Percentiles rank a stretch among this genome's conserved stretches.
These are phyloP conservation scores for Cryptosporidium ryanae DNA, from an alignment of 169 alveolate genomes.

Conservation along the genomic window DNA sequence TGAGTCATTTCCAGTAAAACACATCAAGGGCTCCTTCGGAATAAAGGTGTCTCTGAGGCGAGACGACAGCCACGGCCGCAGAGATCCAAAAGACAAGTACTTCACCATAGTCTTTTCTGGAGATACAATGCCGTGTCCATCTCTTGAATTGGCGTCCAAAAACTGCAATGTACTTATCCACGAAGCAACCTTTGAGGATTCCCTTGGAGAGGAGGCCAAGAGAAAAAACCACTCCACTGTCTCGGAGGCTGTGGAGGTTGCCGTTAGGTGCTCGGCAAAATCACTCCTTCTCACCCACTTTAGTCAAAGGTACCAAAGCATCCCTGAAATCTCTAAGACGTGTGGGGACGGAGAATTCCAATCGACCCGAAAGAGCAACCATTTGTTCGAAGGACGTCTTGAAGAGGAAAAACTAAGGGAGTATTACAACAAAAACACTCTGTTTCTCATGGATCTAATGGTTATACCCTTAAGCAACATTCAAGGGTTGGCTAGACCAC, in stretches of 20 bases:
- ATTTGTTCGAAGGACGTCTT: no score
- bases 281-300: slow-evolving; percentile 89
- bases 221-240: slow-evolving; percentile 84
- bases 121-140: slow-evolving; percentile 91
- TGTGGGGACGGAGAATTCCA: no score
- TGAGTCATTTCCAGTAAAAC: slow-evolving; percentile 73
- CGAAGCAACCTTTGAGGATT: slow-evolving; percentile 91
- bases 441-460: slow-evolving; percentile 47
- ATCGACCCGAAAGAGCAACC: no score
- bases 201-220: slow-evolving; percentile 83
- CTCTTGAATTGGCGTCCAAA: slow-evolving; percentile 83
- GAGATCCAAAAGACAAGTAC: neutral
- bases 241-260: slow-evolving; percentile 83
- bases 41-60: slow-evolving; percentile 85
- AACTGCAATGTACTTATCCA: slow-evolving; percentile 89
- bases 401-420: neutral
- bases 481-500: neutral
- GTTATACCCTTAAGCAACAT: slow-evolving; percentile 6
- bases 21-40: slow-evolving; percentile 80
- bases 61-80: slow-evolving; percentile 55
- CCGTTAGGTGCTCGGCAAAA: slow-evolving; percentile 79
- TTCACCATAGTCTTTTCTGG: slow-evolving; percentile 89
- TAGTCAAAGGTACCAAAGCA: slow-evolving; percentile 86
- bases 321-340: slow-evolving; percentile 75
- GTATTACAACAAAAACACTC: neutral